Evolutionary conservation across 176 grass and related monocot genomes (phyloP).

Genomic region (Oryza meridionalis): DNA sequence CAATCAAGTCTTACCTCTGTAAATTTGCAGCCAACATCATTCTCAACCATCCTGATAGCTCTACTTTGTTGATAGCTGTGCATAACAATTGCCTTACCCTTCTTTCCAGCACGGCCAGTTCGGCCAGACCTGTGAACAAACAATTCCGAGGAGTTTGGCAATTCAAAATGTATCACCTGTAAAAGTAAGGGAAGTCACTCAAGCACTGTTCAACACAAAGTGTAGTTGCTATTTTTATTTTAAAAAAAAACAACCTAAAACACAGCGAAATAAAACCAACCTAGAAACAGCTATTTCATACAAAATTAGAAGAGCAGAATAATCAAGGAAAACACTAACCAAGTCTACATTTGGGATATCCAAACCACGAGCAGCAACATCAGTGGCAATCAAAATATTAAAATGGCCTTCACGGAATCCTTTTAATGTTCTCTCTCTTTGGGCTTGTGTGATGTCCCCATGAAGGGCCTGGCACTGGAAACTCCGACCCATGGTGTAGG

Average conservation of each 20-base stretch:
- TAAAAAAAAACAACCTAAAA: neutral
- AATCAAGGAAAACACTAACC: constrained; percentile 50
- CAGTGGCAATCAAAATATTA: constrained; percentile 88
- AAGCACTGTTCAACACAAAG: neutral
- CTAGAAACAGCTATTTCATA: neutral
- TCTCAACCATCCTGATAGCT: constrained; percentile 63
- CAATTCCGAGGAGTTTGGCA: constrained; percentile 86
- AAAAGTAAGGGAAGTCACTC: constrained; percentile 6
- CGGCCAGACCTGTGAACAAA: constrained; percentile 97
- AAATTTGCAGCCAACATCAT: constrained; percentile 78
- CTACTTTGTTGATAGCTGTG: constrained; percentile 66
- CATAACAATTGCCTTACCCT: constrained; percentile 81
- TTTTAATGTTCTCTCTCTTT: constrained; percentile 83
- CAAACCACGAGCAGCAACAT: constrained; percentile 94
- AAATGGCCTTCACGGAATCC: constrained; percentile 86
- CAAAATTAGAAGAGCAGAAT: neutral
- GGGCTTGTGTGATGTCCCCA: constrained; percentile 81
- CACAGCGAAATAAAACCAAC: neutral
- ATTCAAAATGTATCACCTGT: constrained; percentile 92
- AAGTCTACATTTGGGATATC: constrained; percentile 99
- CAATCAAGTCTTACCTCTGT: constrained; percentile 54
- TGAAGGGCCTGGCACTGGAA: constrained; percentile 83
- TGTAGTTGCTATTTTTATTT: neutral
- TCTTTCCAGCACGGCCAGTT: constrained; percentile 97
- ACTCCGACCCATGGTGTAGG: constrained; percentile 67